Evolutionary conservation across 2,329 filamentous ascomycete species (phyloP).

Genomic region (Teratosphaeriaceae sp.): DNA sequence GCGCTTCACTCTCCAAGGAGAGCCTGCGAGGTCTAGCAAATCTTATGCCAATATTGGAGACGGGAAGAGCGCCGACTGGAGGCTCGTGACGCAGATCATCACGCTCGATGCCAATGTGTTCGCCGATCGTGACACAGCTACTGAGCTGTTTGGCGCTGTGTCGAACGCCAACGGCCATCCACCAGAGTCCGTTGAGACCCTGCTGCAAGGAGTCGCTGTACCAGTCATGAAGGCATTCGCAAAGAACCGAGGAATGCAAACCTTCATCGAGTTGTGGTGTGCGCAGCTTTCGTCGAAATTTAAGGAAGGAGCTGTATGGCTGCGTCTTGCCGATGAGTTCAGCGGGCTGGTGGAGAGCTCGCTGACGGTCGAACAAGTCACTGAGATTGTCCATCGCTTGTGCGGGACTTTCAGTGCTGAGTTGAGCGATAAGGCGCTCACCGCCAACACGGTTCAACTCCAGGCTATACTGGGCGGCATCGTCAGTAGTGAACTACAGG

Average conservation of each 20-base stretch:
- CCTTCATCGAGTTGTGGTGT: constrained; percentile 25
- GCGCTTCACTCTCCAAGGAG: constrained; percentile 13
- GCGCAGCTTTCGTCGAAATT: constrained; percentile 15
- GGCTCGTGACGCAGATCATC: constrained; percentile 37
- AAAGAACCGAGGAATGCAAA: constrained; percentile 18
- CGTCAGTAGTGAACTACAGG: constrained; percentile 8
- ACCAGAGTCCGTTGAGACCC: background rate
- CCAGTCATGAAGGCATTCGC: constrained; percentile 28
- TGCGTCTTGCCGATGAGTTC: constrained; percentile 14
- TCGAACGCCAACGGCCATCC: background rate
- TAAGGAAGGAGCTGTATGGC: constrained; percentile 15
- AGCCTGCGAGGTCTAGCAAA: constrained; percentile 13
- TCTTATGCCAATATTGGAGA: constrained; percentile 6
- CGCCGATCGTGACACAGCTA: constrained; percentile 17
- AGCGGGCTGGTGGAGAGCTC: constrained; percentile 15
- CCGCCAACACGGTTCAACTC: constrained; percentile 5
- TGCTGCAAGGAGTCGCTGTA: constrained; percentile 10
- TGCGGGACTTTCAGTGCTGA: background rate
- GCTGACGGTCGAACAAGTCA: constrained; percentile 13
- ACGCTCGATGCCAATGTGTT: constrained; percentile 43
- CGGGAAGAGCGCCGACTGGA: constrained; percentile 22
- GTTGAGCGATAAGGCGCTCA: background rate
- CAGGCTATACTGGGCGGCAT: constrained; percentile 10
- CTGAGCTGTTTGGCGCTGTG: constrained; percentile 5
- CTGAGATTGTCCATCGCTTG: constrained; percentile 9